Evolutionary conservation across 257 asterid species (phyloP).

Genomic region (Penstemon newberryi): DNA sequence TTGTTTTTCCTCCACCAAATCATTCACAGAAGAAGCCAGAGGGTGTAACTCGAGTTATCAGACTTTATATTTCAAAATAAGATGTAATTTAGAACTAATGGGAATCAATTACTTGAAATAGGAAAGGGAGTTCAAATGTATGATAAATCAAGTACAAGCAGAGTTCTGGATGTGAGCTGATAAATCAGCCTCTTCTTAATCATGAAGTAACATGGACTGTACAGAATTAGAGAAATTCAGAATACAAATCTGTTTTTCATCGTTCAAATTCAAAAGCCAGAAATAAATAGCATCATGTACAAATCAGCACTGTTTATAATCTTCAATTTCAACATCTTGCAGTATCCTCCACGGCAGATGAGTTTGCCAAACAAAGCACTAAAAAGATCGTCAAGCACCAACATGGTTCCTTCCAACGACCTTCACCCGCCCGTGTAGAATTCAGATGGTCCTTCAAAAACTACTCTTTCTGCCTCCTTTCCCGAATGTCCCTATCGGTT

Average conservation of each 20-base stretch:
- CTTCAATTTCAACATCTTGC: neutral
- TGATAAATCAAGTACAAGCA: conserved; percentile 3
- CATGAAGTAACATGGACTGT: neutral
- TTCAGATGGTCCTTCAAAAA: conserved; percentile 26
- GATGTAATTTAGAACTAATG: too few species aligned
- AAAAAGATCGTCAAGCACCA: conserved; percentile 14
- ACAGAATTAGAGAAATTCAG: conserved; percentile 6
- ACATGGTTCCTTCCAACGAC: neutral
- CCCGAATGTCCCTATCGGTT: conserved; percentile 27
- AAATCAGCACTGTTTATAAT: conserved; percentile 25
- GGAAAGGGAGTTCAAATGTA: neutral
- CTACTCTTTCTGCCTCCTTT: conserved; percentile 29
- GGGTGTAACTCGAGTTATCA: too few species aligned
- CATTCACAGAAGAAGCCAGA: too few species aligned
- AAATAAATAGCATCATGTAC: conserved; percentile 35
- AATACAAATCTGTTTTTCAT: conserved; percentile 11
- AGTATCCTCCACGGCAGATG: conserved; percentile 19
- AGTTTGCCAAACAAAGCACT: conserved; percentile 3
- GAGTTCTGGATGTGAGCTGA: conserved; percentile 8
- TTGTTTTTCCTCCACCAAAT: too few species aligned
- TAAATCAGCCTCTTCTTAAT: neutral
- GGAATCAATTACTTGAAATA: neutral
- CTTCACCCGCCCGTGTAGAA: neutral
- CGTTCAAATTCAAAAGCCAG: conserved; percentile 31
- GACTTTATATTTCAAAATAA: too few species aligned